Percentiles rank a stretch among this genome's conserved stretches.
These are phyloP conservation scores for Coemansia pectinata DNA, from an alignment of 192 early-diverging fungal genomes.

Conservation along the genomic window DNA sequence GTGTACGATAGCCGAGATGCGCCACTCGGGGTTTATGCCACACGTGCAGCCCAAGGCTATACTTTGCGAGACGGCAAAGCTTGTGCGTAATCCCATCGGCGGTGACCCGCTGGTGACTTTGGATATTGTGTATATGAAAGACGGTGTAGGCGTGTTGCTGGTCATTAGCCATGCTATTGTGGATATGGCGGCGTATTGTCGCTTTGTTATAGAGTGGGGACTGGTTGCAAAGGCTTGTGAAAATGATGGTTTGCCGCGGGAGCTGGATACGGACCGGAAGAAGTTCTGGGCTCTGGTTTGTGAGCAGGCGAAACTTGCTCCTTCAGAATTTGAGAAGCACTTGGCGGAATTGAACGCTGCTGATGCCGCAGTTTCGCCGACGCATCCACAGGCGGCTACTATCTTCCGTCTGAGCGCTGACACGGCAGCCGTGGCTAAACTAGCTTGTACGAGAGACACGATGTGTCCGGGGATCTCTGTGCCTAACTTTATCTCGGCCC, in stretches of 20 bases:
- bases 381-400: background rate
- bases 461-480: constrained; percentile 10
- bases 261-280: constrained; percentile 11
- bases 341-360: background rate
- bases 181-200: constrained; percentile 10
- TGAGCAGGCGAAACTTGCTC: background rate
- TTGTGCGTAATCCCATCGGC: constrained; percentile 16
- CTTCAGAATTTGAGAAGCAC: constrained; percentile 7
- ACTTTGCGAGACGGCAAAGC: background rate
- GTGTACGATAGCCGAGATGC: constrained; percentile 22
- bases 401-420: constrained; percentile 17
- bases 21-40: background rate
- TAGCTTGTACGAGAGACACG: background rate
- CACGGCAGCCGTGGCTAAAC: background rate
- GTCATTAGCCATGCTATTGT: constrained; percentile 21
- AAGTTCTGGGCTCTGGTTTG: constrained; percentile 12
- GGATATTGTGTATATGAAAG: constrained; percentile 30
- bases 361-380: background rate
- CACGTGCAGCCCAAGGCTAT: constrained; percentile 15
- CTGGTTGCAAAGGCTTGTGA: background rate
- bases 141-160: constrained; percentile 26
- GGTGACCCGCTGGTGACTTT: constrained; percentile 27
- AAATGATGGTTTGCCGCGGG: background rate
- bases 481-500: constrained; percentile 20
- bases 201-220: constrained; percentile 18